These are phyloP conservation scores for Candida golubevii DNA, from an alignment of 805 yeast genomes.

Conservation along the genomic window DNA sequence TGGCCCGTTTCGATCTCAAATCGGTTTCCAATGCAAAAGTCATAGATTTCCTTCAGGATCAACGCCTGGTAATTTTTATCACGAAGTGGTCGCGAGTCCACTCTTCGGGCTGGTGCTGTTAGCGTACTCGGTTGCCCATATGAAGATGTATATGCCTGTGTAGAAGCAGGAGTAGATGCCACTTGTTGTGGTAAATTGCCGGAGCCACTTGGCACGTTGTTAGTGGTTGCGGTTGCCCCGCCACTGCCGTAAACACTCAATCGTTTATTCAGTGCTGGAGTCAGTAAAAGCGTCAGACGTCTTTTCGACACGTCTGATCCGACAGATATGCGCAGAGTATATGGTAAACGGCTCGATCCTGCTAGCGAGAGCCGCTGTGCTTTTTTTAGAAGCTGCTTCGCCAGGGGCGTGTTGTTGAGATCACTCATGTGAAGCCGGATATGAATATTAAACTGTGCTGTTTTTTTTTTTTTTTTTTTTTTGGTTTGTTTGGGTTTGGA, in stretches of 20 bases:
- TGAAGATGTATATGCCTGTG: constrained; percentile 4
- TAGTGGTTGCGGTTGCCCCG: not conserved
- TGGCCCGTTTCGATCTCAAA: constrained; percentile 76
- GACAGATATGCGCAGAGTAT: constrained; percentile 18
- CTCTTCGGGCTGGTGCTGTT: not conserved
- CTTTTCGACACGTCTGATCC: constrained; percentile 22
- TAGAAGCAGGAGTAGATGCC: constrained; percentile 8
- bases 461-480: too few relatives aligned
- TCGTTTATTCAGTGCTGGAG: constrained; percentile 31
- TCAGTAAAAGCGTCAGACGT: constrained; percentile 26
- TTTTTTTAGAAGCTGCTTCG: constrained; percentile 12
- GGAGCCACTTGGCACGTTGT: not conserved
- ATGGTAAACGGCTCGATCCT: constrained; percentile 17
- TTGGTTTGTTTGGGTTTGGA: not conserved
- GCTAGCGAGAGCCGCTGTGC: constrained; percentile 18
- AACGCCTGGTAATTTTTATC: constrained; percentile 64
- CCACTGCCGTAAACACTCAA: constrained; percentile 9
- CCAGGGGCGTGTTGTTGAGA: constrained; percentile 13
- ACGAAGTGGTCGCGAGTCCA: constrained; percentile 74
- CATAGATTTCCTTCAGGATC: constrained; percentile 64
- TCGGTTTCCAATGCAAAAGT: constrained; percentile 56
- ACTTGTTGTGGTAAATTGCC: not conserved
- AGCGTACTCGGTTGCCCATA: not conserved
- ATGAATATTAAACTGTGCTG: not conserved
- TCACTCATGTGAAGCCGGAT: constrained; percentile 5